Percentiles rank a stretch among this genome's conserved stretches.
These are phyloP conservation scores for Tricholoma matsutake DNA, from an alignment of 768 basidiomycete genomes.

Conservation along the genomic window DNA sequence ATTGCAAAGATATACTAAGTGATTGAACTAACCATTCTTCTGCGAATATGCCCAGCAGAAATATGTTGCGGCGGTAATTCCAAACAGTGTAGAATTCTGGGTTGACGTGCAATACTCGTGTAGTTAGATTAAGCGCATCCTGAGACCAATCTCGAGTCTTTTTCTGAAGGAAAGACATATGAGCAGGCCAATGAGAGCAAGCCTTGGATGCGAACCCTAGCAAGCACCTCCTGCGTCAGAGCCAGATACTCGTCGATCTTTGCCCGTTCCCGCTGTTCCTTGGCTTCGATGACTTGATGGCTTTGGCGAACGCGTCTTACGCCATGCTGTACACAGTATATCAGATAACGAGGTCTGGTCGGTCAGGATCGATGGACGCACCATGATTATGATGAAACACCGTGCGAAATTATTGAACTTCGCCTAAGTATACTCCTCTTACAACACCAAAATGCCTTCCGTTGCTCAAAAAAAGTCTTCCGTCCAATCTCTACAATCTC, in stretches of 20 bases:
- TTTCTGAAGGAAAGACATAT: conserved; percentile 49
- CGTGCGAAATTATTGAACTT: conserved; percentile 12
- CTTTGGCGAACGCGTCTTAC: conserved; percentile 62
- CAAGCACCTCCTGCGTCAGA: conserved; percentile 60
- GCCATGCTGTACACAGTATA: conserved; percentile 51
- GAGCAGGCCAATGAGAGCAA: conserved; percentile 8
- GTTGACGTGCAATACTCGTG: conserved; percentile 73
- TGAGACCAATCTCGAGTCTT: conserved; percentile 60
- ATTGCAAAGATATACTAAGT: neutral
- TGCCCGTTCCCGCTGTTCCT: conserved; percentile 64
- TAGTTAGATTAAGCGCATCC: conserved; percentile 78
- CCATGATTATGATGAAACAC: conserved; percentile 4
- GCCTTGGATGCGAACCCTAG: conserved; percentile 45
- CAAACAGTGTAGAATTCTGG: conserved; percentile 97
- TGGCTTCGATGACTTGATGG: conserved; percentile 60
- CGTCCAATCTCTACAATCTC: conserved; percentile 45
- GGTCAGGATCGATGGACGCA: conserved; percentile 1
- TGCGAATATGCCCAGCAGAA: conserved; percentile 69
- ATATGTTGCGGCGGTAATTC: conserved; percentile 88
- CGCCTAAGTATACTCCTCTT: neutral
- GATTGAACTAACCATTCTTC: conserved; percentile 47
- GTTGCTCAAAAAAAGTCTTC: conserved; percentile 46
- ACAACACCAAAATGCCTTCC: conserved; percentile 45
- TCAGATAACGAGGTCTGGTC: conserved; percentile 4
- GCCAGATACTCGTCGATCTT: conserved; percentile 76